Conservation (phyloP, 2,329 filamentous ascomycete genomes). For the Thermochaetoides dissita region DNA sequence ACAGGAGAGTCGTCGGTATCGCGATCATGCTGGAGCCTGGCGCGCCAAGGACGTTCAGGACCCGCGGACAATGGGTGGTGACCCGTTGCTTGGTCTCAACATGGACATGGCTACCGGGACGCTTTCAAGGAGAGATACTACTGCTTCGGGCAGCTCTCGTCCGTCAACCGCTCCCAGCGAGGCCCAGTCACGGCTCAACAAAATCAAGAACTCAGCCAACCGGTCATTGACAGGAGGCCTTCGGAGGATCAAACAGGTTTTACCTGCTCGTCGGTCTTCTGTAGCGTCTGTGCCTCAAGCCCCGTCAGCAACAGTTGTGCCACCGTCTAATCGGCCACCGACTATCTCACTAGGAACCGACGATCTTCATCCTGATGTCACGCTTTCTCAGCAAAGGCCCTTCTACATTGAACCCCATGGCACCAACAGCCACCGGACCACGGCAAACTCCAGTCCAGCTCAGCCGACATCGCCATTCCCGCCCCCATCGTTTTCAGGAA, state of each 20-base stretch:
- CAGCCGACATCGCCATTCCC: conserved; percentile 16
- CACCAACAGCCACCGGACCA: too few relatives aligned
- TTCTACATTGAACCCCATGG: too few relatives aligned
- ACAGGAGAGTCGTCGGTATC: conserved; percentile 26
- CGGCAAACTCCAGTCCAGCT: conserved; percentile 20
- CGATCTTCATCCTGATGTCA: too few relatives aligned
- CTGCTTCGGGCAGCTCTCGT: conserved; percentile 17
- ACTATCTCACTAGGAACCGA: too few relatives aligned
- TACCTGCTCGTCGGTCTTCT: too few relatives aligned
- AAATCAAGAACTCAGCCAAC: conserved; percentile 26
- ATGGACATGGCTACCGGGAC: conserved; percentile 24
- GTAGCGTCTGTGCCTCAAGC: too few relatives aligned
- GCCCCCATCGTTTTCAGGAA: conserved; percentile 13
- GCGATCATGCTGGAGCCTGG: conserved; percentile 31
- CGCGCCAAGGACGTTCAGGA: conserved; percentile 27
- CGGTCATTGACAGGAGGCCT: conserved; percentile 6
- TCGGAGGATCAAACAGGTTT: too few relatives aligned
- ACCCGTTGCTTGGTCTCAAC: conserved; percentile 28
- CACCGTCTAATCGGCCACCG: too few relatives aligned
- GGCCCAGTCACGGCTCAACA: conserved; percentile 29
- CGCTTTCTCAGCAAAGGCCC: too few relatives aligned
- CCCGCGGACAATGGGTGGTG: conserved; percentile 21
- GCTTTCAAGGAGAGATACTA: too few relatives aligned
- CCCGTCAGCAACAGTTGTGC: too few relatives aligned
- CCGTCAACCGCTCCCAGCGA: conserved; percentile 21